Conservation (phyloP, 768 basidiomycete species). For the Pulveroboletus frians region DNA sequence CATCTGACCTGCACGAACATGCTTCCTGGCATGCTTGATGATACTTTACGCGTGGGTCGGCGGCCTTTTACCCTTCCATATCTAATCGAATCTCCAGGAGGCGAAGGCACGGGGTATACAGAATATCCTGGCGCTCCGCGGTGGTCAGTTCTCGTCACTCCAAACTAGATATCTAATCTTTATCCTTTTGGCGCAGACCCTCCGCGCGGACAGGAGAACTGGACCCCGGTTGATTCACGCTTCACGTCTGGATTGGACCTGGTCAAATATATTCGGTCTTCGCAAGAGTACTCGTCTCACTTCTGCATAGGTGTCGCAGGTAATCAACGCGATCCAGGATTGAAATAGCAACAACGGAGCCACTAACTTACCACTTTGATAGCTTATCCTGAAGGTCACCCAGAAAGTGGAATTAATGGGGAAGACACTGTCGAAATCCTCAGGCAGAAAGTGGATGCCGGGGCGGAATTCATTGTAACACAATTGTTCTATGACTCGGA, state of each 20-base stretch:
- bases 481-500: conserved; percentile 98
- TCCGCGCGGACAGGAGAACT: conserved; percentile 89
- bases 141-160: conserved; percentile 48
- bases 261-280: conserved; percentile 81
- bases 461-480: conserved; percentile 93
- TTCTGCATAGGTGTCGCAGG: conserved; percentile 97
- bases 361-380: not conserved
- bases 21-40: conserved; percentile 81
- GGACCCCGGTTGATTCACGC: conserved; percentile 78
- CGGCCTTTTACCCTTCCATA: not conserved
- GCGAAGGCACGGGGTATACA: conserved; percentile 80
- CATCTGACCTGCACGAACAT: conserved; percentile 98
- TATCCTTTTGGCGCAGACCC: conserved; percentile 54
- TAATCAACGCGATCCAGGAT: conserved; percentile 24
- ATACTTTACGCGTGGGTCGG: conserved; percentile 66
- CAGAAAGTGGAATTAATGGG: conserved; percentile 54
- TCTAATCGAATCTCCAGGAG: conserved; percentile 39
- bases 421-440: conserved; percentile 64
- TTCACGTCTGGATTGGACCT: conserved; percentile 86
- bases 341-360: not conserved
- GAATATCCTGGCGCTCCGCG: conserved; percentile 88
- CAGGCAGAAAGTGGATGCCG: conserved; percentile 86
- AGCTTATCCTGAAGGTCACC: conserved; percentile 92
- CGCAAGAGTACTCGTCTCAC: conserved; percentile 68
- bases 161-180: not conserved